These are phyloP conservation scores for Epichloe baconii DNA, from an alignment of 2,329 filamentous ascomycete species.

Conservation along the genomic window DNA sequence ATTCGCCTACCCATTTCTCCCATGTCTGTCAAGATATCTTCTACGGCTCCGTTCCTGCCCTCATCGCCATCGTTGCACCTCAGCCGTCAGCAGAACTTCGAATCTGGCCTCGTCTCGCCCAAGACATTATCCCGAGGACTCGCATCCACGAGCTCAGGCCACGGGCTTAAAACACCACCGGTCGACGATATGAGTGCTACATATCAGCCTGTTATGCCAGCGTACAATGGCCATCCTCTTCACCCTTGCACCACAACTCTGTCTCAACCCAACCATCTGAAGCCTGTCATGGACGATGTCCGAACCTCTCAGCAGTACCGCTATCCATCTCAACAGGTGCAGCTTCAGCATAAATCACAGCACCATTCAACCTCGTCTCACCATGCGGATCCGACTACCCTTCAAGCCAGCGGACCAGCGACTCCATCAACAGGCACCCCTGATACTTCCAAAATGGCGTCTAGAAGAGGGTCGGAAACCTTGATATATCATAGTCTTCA, in stretches of 20 bases:
- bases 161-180: constrained; percentile 37
- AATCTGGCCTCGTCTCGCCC: constrained; percentile 10
- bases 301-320: constrained; percentile 19
- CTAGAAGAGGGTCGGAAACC: constrained; percentile 27
- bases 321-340: constrained; percentile 16
- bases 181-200: constrained; percentile 39
- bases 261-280: constrained; percentile 20
- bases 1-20: constrained; percentile 1
- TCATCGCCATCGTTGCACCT: constrained; percentile 11
- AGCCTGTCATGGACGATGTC: constrained; percentile 21
- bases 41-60: constrained; percentile 10
- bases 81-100: constrained; percentile 10
- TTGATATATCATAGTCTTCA: constrained; percentile 50
- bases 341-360: constrained; percentile 1
- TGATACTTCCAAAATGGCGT: constrained; percentile 17
- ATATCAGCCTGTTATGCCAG: constrained; percentile 35
- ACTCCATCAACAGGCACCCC: constrained; percentile 23
- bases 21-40: constrained; percentile 18
- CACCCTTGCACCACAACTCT: constrained; percentile 25
- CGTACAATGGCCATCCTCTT: constrained; percentile 31
- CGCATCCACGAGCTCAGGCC: constrained; percentile 11
- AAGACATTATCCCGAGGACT: constrained; percentile 12
- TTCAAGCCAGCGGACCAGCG: constrained; percentile 22
- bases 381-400: constrained; percentile 12
- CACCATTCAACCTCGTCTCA: constrained; percentile 1